These are phyloP conservation scores for Wallemia ichthyophaga DNA, from an alignment of 1,284 basidiomycete species.

Conservation along the genomic window DNA sequence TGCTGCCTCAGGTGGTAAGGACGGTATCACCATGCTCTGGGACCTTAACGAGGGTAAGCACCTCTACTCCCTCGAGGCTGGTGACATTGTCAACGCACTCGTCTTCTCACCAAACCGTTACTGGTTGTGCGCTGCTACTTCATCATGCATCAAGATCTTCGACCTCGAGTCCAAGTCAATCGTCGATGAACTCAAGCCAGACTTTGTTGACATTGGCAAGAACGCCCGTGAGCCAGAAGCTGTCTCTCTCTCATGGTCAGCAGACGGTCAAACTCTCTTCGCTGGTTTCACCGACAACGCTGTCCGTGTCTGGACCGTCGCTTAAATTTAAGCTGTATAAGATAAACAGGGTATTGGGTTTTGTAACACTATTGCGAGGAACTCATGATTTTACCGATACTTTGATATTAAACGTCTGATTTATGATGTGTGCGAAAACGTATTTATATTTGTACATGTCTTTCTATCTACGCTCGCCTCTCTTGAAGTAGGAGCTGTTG, in stretches of 20 bases:
- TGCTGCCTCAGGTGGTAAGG: constrained; percentile 96
- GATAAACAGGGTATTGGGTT: neutral
- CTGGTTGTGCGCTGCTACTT: constrained; percentile 97
- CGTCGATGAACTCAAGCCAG: constrained; percentile 92
- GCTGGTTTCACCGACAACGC: constrained; percentile 78
- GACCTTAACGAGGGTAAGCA: constrained; percentile 99
- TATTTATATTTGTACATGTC: too few species aligned
- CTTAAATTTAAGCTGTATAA: constrained; percentile 8
- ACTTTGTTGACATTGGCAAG: constrained; percentile 47
- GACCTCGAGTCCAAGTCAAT: constrained; percentile 97
- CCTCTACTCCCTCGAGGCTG: constrained; percentile 97
- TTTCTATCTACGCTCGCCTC: constrained; percentile 5
- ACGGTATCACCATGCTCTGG: constrained; percentile 99
- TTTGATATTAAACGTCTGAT: neutral
- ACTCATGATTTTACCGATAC: neutral
- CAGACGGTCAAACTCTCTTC: constrained; percentile 89
- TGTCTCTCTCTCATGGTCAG: constrained; percentile 93
- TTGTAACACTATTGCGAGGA: constrained; percentile 1
- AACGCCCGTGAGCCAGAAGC: constrained; percentile 72
- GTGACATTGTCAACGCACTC: constrained; percentile 93
- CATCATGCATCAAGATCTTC: constrained; percentile 96
- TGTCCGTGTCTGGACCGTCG: constrained; percentile 74
- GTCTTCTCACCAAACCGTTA: constrained; percentile 99
- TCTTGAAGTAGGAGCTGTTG: constrained; percentile 38
- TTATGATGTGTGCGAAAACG: too few species aligned